Percentiles rank a stretch among this genome's conserved stretches.
These are phyloP conservation scores for Trichaptum fuscoviolaceum DNA, from an alignment of 768 basidiomycete genomes.

Conservation along the genomic window DNA sequence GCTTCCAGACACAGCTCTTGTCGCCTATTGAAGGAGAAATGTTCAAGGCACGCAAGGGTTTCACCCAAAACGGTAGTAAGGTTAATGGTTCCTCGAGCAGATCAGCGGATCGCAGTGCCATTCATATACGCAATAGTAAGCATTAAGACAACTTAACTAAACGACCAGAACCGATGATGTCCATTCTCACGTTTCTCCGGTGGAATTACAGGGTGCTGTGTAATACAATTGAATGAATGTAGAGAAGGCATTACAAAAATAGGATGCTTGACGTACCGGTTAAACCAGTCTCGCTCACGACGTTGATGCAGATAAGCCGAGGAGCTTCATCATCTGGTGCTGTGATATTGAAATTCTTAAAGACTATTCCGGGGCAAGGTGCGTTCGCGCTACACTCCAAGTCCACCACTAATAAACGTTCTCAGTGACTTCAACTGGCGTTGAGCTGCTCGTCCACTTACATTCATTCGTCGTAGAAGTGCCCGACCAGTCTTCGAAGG, in stretches of 20 bases:
- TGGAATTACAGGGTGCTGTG: neutral
- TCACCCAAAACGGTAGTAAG: neutral
- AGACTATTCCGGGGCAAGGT: slow-evolving; percentile 40
- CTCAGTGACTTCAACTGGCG: neutral
- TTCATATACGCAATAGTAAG: neutral
- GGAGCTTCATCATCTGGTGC: slow-evolving; percentile 32
- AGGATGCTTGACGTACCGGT: slow-evolving; percentile 17
- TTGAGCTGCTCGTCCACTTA: slow-evolving; percentile 17
- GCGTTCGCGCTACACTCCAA: slow-evolving; percentile 45
- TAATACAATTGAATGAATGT: neutral
- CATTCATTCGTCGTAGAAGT: slow-evolving; percentile 37
- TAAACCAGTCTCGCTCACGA: slow-evolving; percentile 28
- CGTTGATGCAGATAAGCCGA: slow-evolving; percentile 43
- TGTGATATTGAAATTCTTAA: slow-evolving; percentile 34
- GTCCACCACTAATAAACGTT: slow-evolving; percentile 34
- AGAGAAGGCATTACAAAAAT: neutral
- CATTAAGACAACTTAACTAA: neutral
- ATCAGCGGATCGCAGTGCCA: neutral
- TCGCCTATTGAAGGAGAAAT: neutral
- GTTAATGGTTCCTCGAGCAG: neutral
- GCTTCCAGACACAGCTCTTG: neutral
- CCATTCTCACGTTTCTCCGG: neutral
- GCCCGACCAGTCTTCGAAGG: slow-evolving; percentile 43
- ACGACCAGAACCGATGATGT: neutral
- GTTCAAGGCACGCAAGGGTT: neutral